Conservation (phyloP, 805 yeast species). For the Pichia scutulata region DNA sequence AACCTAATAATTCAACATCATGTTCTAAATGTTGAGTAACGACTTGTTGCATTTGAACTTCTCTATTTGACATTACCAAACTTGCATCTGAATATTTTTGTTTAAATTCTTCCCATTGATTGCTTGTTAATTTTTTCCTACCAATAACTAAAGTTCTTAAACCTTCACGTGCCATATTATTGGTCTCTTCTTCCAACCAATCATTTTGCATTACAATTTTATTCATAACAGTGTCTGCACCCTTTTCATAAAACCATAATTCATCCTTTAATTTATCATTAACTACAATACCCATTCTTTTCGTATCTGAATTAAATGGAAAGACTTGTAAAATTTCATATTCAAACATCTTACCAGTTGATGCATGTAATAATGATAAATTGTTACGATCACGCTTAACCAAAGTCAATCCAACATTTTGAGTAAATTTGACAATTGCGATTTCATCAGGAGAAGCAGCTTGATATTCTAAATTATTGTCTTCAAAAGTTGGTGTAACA, state of each 20-base stretch:
- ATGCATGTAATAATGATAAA: constrained; percentile 58
- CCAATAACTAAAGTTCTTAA: constrained; percentile 90
- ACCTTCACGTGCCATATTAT: constrained; percentile 98
- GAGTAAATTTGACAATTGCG: constrained; percentile 92
- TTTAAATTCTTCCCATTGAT: constrained; percentile 55
- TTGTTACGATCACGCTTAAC: constrained; percentile 75
- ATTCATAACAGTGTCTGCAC: constrained; percentile 94
- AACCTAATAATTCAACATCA: constrained; percentile 78
- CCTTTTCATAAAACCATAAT: constrained; percentile 81
- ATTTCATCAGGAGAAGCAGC: constrained; percentile 99
- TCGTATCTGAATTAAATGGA: constrained; percentile 93
- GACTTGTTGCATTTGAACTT: constrained; percentile 59
- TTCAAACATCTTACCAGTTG: constrained; percentile 41
- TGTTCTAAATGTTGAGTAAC: constrained; percentile 66
- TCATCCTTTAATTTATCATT: constrained; percentile 57
- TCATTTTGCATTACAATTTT: constrained; percentile 77
- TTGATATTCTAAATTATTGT: constrained; percentile 68
- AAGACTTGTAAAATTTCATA: constrained; percentile 75
- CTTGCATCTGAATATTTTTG: constrained; percentile 65
- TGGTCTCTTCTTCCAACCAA: constrained; percentile 97
- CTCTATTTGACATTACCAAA: constrained; percentile 73
- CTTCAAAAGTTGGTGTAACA: constrained; percentile 88
- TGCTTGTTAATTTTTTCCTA: constrained; percentile 56
- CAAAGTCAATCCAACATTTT: constrained; percentile 73
- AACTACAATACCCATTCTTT: constrained; percentile 90